Evolutionary conservation across 1,139 yeast genomes (phyloP).

Genomic region (Debaryomyces robertsiae): DNA sequence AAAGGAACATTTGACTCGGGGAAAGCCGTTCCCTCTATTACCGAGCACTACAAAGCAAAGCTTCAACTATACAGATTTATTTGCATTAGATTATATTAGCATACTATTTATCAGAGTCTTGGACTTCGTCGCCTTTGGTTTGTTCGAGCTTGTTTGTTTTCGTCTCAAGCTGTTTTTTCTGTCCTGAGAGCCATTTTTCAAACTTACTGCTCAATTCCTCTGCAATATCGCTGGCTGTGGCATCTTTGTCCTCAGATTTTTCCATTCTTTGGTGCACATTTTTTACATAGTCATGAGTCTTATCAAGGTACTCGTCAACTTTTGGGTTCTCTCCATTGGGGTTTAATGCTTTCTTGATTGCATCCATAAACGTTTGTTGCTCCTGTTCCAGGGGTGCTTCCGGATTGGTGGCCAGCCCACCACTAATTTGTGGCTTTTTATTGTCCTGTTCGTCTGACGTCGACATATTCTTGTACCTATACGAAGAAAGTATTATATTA

Average conservation of each 20-base stretch:
- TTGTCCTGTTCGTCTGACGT: neutral
- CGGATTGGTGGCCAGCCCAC: slow-evolving; percentile 15
- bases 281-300: slow-evolving; percentile 33
- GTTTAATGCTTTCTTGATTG: slow-evolving; percentile 26
- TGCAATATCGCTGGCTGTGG: slow-evolving; percentile 42
- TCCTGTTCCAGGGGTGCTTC: slow-evolving; percentile 20
- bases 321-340: slow-evolving; percentile 33
- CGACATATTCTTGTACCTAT: neutral
- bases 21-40: too few species aligned
- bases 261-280: slow-evolving; percentile 34
- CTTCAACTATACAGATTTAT: too few species aligned
- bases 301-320: slow-evolving; percentile 32
- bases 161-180: slow-evolving; percentile 10
- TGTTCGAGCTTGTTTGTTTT: slow-evolving; percentile 5
- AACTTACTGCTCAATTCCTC: slow-evolving; percentile 35
- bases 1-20: too few species aligned
- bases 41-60: too few species aligned
- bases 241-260: slow-evolving; percentile 33
- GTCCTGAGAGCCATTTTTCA: slow-evolving; percentile 30
- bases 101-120: too few species aligned
- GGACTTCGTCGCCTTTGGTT: neutral
- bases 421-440: neutral
- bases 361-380: slow-evolving; percentile 19
- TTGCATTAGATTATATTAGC: too few species aligned
- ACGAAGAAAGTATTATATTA: neutral